These are phyloP conservation scores for Pestalotiopsis sp. DNA, from an alignment of 2,329 filamentous ascomycete species.

Conservation along the genomic window DNA sequence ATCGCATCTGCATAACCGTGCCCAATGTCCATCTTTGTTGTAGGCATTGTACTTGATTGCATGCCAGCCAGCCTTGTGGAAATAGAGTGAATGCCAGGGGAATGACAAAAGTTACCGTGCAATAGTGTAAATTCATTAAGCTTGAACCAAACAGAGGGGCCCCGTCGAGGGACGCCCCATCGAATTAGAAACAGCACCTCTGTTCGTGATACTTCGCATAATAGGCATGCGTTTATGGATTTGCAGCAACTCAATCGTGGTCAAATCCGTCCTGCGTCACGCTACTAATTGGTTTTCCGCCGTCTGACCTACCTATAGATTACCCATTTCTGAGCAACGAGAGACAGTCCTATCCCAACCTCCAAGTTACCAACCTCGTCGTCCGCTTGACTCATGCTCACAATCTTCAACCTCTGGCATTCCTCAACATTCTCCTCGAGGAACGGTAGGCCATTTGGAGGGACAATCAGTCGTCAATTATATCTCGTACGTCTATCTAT, in stretches of 20 bases:
- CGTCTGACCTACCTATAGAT: neutral
- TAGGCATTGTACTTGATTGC: neutral
- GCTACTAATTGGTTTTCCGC: neutral
- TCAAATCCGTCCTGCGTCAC: neutral
- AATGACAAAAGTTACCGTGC: neutral
- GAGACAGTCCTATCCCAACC: neutral
- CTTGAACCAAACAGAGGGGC: neutral
- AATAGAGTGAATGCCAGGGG: neutral
- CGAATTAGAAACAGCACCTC: neutral
- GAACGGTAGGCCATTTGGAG: too few relatives aligned
- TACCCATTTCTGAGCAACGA: neutral
- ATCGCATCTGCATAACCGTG: neutral
- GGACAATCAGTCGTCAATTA: neutral
- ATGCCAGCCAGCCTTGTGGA: neutral
- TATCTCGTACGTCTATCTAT: neutral
- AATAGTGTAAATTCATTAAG: neutral
- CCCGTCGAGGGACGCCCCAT: neutral
- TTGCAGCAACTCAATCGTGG: neutral
- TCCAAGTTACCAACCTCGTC: neutral
- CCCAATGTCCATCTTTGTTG: too few relatives aligned
- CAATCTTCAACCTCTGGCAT: neutral
- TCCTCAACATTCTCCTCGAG: neutral
- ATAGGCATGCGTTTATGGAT: neutral
- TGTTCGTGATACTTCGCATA: neutral
- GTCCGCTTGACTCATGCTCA: neutral